Percentiles rank a stretch among this genome's conserved stretches.
Conservation (phyloP, 139 green algal genomes). For the Picochlorum sp. region DNA sequence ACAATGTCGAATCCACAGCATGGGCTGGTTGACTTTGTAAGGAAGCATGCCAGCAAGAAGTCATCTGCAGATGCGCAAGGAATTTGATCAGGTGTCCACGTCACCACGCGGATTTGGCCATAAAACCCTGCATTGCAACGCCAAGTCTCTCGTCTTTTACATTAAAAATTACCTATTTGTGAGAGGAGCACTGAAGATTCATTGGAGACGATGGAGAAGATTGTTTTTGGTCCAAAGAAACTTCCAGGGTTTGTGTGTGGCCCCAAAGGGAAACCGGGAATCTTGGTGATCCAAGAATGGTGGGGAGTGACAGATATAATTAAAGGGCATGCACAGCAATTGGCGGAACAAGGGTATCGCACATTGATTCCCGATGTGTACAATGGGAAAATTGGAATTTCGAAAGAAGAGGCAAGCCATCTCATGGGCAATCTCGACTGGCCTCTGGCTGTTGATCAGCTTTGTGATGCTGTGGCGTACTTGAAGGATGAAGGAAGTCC, state of each 20-base stretch:
- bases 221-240: constrained; percentile 16
- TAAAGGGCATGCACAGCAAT: neutral
- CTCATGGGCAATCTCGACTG: constrained; percentile 62
- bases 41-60: too few species aligned
- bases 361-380: constrained; percentile 62
- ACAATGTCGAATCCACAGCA: too few species aligned
- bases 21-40: too few species aligned
- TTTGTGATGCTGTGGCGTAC: constrained; percentile 42
- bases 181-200: neutral
- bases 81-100: too few species aligned
- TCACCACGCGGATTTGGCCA: too few species aligned
- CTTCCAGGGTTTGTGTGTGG: constrained; percentile 25
- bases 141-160: too few species aligned
- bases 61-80: too few species aligned
- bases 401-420: constrained; percentile 54
- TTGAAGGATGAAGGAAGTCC: constrained; percentile 29
- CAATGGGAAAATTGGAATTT: constrained; percentile 59
- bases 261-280: constrained; percentile 7
- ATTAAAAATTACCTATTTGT: too few species aligned
- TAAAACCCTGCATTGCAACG: too few species aligned
- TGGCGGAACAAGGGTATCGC: constrained; percentile 5
- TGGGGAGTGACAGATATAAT: constrained; percentile 21
- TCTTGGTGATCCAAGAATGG: constrained; percentile 28
- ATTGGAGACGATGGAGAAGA: constrained; percentile 13
- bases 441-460: constrained; percentile 41